Evolutionary conservation across 2,329 filamentous ascomycete species (phyloP), one percentile per base, ranked within the genome.

Genomic region (Nannizzia gypsea): DNA sequence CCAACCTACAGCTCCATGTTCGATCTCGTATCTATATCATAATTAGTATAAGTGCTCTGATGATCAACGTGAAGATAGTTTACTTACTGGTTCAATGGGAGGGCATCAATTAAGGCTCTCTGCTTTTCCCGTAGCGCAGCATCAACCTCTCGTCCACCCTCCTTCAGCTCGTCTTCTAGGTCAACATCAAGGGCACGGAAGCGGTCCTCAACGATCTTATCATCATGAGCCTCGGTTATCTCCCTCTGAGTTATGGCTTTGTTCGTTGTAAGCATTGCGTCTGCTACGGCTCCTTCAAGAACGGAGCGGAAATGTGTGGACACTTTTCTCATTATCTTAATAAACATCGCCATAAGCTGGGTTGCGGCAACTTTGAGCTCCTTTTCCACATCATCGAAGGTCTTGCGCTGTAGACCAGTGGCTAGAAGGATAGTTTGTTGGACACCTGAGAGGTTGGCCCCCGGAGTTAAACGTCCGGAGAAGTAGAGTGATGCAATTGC

Each of bases 281-380:
- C 82, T 60, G 83, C 85, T 9, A 87, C 85, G 0, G 89, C 90
- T 2, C 83, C 84, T 46, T 90, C 83, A 2, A 96, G 80, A 0
- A 97, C 74, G 2, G 80, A 77, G 34, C 85, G 83, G 74, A 99
- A 93, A 70, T 91, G 83, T 2, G 82, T 80, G 2, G 88, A 88
- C 42, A 96, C 81, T 77, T 97, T 97, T 65, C 90, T 84, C 62
- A 96, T 81, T 62, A 96, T 87, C 79, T 99, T 99, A 72, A 96
- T 89, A 73, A 99, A 97, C 87, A 97, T 95, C 62, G 92, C 91
- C 63, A 99, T 79, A 2, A 96, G 78, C 75, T 97, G 93, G 50
- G 85, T 86, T 1, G 83, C 81, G 0, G 83, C 83, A 4, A 96
- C 76, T 6, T 80, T 81, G 2, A 96, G 75, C 69, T 99, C 93